These are phyloP conservation scores for Apiospora pterosperma DNA, from an alignment of 2,329 filamentous ascomycete species.

Conservation along the genomic window DNA sequence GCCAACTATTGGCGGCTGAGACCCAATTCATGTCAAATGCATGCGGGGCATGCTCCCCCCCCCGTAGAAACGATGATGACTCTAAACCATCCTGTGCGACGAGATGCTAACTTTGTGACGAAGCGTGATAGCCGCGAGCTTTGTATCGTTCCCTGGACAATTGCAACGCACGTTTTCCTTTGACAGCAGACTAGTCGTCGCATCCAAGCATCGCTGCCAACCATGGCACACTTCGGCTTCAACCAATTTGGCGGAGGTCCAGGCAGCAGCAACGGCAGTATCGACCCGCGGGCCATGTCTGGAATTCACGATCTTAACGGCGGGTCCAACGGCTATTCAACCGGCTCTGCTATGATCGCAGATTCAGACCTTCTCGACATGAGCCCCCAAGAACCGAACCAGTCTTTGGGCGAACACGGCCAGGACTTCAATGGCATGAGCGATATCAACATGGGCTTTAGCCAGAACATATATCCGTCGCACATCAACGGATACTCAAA, in stretches of 20 bases:
- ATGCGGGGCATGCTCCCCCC: background rate
- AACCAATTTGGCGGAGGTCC: constrained; percentile 52
- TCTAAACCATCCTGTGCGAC: background rate
- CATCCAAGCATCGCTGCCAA: constrained; percentile 10
- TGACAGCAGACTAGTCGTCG: background rate
- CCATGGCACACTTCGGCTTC: constrained; percentile 56
- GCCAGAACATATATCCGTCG: constrained; percentile 54
- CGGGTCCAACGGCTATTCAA: constrained; percentile 65
- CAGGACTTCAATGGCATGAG: constrained; percentile 56
- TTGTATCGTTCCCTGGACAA: background rate
- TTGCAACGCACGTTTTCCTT: background rate
- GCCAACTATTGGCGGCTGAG: background rate
- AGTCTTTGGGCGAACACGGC: constrained; percentile 48
- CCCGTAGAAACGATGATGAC: background rate
- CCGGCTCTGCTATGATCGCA: constrained; percentile 73
- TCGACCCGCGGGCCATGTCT: constrained; percentile 79
- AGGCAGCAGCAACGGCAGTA: constrained; percentile 52
- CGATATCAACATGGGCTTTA: constrained; percentile 54
- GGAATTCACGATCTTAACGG: background rate
- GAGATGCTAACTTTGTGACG: background rate
- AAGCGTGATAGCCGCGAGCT: background rate
- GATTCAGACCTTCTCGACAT: constrained; percentile 88
- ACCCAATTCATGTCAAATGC: background rate
- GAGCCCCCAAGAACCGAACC: constrained; percentile 48
- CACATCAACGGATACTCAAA: constrained; percentile 82